These are phyloP conservation scores for Arthrobotrys musiformis DNA, from an alignment of 2,329 filamentous ascomycete genomes.

Conservation along the genomic window DNA sequence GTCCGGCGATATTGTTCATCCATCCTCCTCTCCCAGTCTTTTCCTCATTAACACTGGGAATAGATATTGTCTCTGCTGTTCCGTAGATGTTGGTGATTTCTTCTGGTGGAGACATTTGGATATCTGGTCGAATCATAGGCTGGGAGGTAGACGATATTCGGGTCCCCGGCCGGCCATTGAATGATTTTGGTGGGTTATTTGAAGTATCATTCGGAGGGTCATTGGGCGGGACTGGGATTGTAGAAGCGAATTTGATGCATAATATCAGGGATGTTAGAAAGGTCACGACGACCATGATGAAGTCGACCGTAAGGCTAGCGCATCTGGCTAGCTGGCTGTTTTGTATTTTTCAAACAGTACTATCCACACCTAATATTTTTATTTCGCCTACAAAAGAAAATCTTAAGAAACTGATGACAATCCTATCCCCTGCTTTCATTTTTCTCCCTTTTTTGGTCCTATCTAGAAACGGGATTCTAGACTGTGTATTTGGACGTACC, in stretches of 20 bases:
- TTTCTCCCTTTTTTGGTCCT: too few relatives aligned
- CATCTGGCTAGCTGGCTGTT: too few relatives aligned
- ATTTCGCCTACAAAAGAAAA: too few relatives aligned
- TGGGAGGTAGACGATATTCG: not conserved
- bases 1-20: slow-evolving; percentile 22
- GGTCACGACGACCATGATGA: not conserved
- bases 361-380: too few relatives aligned
- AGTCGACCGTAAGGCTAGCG: not conserved
- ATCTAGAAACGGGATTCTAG: not conserved
- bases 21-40: not conserved
- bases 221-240: slow-evolving; percentile 13
- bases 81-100: not conserved
- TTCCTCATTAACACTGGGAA: slow-evolving; percentile 24
- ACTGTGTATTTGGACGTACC: not conserved
- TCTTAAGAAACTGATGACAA: too few relatives aligned
- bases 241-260: not conserved
- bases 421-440: too few relatives aligned
- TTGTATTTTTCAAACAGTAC: too few relatives aligned
- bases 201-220: too few relatives aligned
- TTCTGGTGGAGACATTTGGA: not conserved
- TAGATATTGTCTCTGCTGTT: slow-evolving; percentile 3
- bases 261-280: not conserved
- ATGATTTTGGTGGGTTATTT: not conserved
- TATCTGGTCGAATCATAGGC: too few relatives aligned
- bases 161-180: not conserved